A percentile compares a stretch with the other conserved stretches of the same genome.
These are phyloP conservation scores for Coleophoma eucalyptorum DNA, from an alignment of 2,329 filamentous ascomycete species.

Conservation along the genomic window DNA sequence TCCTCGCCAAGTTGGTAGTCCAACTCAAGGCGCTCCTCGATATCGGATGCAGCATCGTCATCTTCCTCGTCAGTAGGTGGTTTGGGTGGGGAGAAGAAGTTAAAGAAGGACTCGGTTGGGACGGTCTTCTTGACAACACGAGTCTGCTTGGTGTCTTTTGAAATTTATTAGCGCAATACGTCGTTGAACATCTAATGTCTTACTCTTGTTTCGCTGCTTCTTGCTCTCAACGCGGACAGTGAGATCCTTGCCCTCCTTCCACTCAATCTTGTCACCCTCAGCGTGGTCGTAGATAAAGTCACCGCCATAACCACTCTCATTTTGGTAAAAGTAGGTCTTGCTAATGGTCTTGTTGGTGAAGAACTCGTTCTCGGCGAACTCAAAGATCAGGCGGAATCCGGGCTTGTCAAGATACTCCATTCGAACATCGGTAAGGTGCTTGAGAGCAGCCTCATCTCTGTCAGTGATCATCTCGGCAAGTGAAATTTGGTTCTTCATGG, in stretches of 20 bases:
- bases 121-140: conserved; percentile 99
- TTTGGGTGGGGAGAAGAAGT: conserved; percentile 91
- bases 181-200: conserved; percentile 25
- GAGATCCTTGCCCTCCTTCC: conserved; percentile 89
- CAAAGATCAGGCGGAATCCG: conserved; percentile 97
- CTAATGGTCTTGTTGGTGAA: conserved; percentile 97
- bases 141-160: conserved; percentile 93
- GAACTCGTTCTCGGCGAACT: conserved; percentile 91
- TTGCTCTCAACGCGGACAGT: conserved; percentile 96
- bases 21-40: conserved; percentile 95
- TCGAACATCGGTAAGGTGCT: conserved; percentile 85
- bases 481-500: conserved; percentile 99
- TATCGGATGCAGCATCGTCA: conserved; percentile 77
- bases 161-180: not conserved
- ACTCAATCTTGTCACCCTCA: conserved; percentile 96
- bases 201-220: conserved; percentile 99
- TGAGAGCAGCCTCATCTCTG: conserved; percentile 89
- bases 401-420: conserved; percentile 99
- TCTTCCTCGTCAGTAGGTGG: conserved; percentile 70
- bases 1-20: conserved; percentile 99
- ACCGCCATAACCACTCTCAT: conserved; percentile 95
- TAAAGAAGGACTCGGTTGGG: conserved; percentile 93
- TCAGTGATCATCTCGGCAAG: conserved; percentile 99
- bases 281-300: conserved; percentile 99
- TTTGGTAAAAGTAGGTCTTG: conserved; percentile 99